Evolutionary conservation across 1,284 basidiomycete genomes (phyloP).

Genomic region (Agaricales sp.): DNA sequence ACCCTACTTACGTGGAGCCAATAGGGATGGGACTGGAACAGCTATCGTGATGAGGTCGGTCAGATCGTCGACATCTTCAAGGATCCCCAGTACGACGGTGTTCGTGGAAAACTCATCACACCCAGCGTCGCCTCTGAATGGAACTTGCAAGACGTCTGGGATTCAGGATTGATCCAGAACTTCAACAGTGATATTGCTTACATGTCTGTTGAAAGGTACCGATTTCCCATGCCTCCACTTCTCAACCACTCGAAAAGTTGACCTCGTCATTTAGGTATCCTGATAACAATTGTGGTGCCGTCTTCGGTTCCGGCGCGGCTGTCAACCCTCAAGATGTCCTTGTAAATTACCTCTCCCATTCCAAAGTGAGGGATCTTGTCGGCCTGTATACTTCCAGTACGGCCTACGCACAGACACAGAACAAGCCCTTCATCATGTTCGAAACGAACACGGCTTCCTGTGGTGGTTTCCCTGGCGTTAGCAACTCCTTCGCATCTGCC

Average conservation of each 20-base stretch:
- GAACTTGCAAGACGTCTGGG: constrained; percentile 42
- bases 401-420: constrained; percentile 28
- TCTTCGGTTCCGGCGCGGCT: constrained; percentile 29
- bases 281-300: constrained; percentile 53
- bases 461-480: constrained; percentile 70
- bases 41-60: constrained; percentile 35
- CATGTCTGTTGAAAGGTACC: constrained; percentile 48
- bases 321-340: constrained; percentile 44
- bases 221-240: too few relatives aligned
- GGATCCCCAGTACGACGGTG: constrained; percentile 27
- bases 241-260: constrained; percentile 21
- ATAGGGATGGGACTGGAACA: constrained; percentile 7
- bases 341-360: constrained; percentile 48
- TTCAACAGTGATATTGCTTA: constrained; percentile 35
- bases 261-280: constrained; percentile 33
- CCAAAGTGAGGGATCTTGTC: constrained; percentile 36
- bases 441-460: constrained; percentile 79
- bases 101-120: constrained; percentile 43
- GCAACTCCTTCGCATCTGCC: constrained; percentile 61
- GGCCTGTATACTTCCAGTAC: constrained; percentile 39
- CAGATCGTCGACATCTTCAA: constrained; percentile 26
- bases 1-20: not conserved
- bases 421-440: constrained; percentile 59
- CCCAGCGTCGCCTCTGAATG: constrained; percentile 47
- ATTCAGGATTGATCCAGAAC: constrained; percentile 43